Base-by-base conservation (phyloP, 495 filamentous ascomycete genomes). In the Bombardia bombarda region DNA sequence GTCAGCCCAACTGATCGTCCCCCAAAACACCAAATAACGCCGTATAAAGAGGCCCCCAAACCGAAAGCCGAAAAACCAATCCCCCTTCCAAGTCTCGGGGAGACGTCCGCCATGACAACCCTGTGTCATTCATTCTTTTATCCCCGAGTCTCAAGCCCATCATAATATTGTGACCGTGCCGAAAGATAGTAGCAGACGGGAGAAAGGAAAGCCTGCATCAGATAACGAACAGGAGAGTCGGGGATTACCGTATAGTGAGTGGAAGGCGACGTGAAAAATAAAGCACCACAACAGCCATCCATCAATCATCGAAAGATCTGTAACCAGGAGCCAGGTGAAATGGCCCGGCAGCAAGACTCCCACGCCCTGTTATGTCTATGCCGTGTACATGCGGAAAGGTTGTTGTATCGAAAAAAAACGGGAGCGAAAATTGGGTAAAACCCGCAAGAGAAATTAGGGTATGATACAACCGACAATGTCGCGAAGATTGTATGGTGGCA, bases 401-500 rank as follows among this genome's bases (percentile, higher is more conserved):
- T 18, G 38, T 33, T 22, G 46, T 49, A 43, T 46, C 34, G 24
- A 25, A 46, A 39, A 45, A 30, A 34, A 25, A 24, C 14, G 38
- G 30, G 23, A 35, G 26, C 17, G 40, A 16, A n/a, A 28, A 26
- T 16, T 16, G 23, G 33, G 24, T 16, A n/a, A 18, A 38, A 24
- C 26, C 12, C 19, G 19, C n/a, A n/a, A 25, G 36, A 37, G 24
- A 41, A 33, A 53, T 49, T 39, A 46, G 14, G 23, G 39, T 53
- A 53, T 53, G 50, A 49, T 53, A 53, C 50, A 55, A 51, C 38
- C 40, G 42, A 48, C 20, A 32, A 41, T 38, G 32, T 40, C 44
- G 43, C 20, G 14, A 32, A 50, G 14, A 43, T 42, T 23, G 36
- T 34, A 26, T 38, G 0, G 43, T 24, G 32, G 37, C 32, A 19